These are phyloP conservation scores for Pterocarpus santalinus DNA, from an alignment of 306 rosid genomes.

Conservation along the genomic window DNA sequence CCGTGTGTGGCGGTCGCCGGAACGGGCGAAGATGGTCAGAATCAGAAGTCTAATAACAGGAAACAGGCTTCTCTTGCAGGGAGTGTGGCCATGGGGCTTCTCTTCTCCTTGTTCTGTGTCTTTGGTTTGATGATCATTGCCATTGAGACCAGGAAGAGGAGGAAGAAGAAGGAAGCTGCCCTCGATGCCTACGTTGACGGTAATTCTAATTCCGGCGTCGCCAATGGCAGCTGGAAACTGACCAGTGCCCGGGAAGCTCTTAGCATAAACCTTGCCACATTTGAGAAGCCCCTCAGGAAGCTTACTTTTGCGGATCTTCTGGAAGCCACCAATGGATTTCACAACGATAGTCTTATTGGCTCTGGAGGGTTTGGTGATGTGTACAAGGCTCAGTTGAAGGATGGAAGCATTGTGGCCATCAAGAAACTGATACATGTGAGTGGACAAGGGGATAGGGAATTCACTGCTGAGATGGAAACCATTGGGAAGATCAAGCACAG, in stretches of 20 bases:
- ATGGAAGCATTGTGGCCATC: conserved; percentile 89
- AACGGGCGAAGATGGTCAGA: conserved; percentile 40
- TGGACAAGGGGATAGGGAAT: conserved; percentile 97
- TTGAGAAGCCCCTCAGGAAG: conserved; percentile 85
- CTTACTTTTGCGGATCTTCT: conserved; percentile 95
- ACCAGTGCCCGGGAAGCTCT: conserved; percentile 83
- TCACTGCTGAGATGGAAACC: conserved; percentile 99
- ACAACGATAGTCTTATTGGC: conserved; percentile 84
- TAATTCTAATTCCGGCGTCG: conserved; percentile 69
- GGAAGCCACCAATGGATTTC: conserved; percentile 89
- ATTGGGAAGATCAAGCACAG: conserved; percentile 97
- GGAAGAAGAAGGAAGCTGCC: conserved; percentile 76
- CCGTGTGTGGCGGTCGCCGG: conserved; percentile 51
- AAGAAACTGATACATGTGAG: conserved; percentile 91
- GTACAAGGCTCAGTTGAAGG: conserved; percentile 91
- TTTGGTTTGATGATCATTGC: conserved; percentile 78
- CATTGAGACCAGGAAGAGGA: conserved; percentile 78
- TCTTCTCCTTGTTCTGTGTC: conserved; percentile 83
- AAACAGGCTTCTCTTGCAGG: conserved; percentile 79
- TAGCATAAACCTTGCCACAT: conserved; percentile 89
- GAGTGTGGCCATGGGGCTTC: conserved; percentile 91
- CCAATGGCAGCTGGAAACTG: conserved; percentile 71
- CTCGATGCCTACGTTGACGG: conserved; percentile 71
- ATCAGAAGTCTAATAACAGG: conserved; percentile 64
- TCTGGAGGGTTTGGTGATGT: conserved; percentile 95